A percentile compares a stretch with the other conserved stretches of the same genome.
phyloP scores from a whole-genome alignment of 2,329 filamentous ascomycete species.

The Phaeosphaeriaceae sp. region DNA sequence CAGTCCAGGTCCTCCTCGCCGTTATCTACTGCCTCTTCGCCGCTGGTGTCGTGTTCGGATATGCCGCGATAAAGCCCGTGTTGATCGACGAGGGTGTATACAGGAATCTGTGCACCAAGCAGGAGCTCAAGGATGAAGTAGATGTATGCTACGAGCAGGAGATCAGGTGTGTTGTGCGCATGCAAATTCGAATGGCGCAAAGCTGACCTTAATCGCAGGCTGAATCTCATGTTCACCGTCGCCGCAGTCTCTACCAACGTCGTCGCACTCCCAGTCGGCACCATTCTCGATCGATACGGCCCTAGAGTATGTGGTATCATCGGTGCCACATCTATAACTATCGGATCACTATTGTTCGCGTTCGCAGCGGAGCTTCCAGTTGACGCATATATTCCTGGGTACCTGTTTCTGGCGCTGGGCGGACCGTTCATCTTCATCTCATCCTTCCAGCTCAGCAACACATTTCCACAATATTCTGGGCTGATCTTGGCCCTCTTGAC shows the following conservation, averaged over 20 bases:
- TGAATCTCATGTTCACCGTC: conserved; percentile 93
- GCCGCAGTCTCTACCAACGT: conserved; percentile 90
- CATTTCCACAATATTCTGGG: conserved; percentile 58
- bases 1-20: conserved; percentile 73
- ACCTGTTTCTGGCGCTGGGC: conserved; percentile 58
- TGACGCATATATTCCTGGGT: conserved; percentile 68
- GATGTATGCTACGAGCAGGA: conserved; percentile 50
- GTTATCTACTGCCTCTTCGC: conserved; percentile 78
- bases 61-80: conserved; percentile 51
- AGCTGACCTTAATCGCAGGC: conserved; percentile 56
- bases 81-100: conserved; percentile 48
- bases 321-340: conserved; percentile 71
- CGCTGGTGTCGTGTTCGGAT: conserved; percentile 61
- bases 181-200: conserved; percentile 69
- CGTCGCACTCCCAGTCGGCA: conserved; percentile 82
- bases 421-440: conserved; percentile 61
- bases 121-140: conserved; percentile 44
- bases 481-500: conserved; percentile 59
- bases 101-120: conserved; percentile 42
- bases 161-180: conserved; percentile 32
- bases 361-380: conserved; percentile 70
- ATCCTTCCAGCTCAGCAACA: conserved; percentile 59
- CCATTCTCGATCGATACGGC: conserved; percentile 82
- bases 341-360: conserved; percentile 76
- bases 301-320: conserved; percentile 77